Evolutionary conservation across 2,329 filamentous ascomycete genomes (phyloP).

Genomic region (Dothistroma pini): DNA sequence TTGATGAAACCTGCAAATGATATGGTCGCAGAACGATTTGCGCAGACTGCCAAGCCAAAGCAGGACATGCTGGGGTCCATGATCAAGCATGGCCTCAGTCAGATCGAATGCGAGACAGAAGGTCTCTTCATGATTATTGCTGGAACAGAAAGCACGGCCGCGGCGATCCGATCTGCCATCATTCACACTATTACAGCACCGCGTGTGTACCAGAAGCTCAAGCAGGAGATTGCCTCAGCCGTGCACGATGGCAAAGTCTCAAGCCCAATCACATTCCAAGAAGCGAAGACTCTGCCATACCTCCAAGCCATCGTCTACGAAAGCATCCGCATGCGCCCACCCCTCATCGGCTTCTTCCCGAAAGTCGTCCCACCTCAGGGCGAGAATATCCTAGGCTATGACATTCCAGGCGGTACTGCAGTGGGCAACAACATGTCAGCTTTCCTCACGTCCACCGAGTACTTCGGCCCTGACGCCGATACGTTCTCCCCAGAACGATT

Average conservation of each 20-base stretch:
- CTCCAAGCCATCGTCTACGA: conserved; percentile 45
- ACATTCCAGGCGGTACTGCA: no score
- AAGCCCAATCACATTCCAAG: conserved; percentile 27
- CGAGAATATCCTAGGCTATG: conserved; percentile 23
- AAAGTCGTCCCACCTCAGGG: conserved; percentile 35
- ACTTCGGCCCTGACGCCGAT: conserved; percentile 34
- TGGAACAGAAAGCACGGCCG: conserved; percentile 1
- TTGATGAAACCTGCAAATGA: neutral
- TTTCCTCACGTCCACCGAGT: conserved; percentile 29
- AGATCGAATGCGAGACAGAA: conserved; percentile 1
- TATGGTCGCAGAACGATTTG: neutral
- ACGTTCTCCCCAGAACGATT: conserved; percentile 36
- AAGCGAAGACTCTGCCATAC: conserved; percentile 38
- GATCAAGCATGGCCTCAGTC: conserved; percentile 1
- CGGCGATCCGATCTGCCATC: neutral
- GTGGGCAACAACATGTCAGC: conserved; percentile 31
- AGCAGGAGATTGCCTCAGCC: neutral
- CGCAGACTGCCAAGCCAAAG: neutral
- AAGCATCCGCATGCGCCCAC: conserved; percentile 43
- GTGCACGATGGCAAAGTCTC: conserved; percentile 24
- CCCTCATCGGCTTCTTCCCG: conserved; percentile 39
- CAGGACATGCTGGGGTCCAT: conserved; percentile 1
- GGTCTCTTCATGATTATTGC: conserved; percentile 4
- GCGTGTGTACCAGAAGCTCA: conserved; percentile 1
- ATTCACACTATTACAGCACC: conserved; percentile 1